Base-by-base conservation (phyloP, 139 green algal genomes). In the Haematococcus lacustris region DNA sequence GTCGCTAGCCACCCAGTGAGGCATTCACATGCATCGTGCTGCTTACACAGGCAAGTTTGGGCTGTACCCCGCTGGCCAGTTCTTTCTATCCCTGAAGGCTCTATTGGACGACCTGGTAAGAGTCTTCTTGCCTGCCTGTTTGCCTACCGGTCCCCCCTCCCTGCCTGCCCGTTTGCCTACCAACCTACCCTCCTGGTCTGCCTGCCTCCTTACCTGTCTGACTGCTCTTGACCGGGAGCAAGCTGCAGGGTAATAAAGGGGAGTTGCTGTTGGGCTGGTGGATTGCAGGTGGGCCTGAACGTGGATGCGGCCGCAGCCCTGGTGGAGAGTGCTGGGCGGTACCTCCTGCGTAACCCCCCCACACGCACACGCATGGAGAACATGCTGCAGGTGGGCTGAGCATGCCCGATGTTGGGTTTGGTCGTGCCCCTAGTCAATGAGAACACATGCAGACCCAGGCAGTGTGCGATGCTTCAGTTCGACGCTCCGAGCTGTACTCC, bases 41-140 rank as follows among this genome's bases (percentile, higher is more conserved):
- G 53, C 53, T 30, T 41, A 25, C 61, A 41, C 61, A 68, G 32
- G 71, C 51, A 76, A 76, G 41, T 71, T 70, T 59, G 40, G 66
- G 47, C 61, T 80, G 66, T 71, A 69, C 39, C 70, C 79, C 23
- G 40, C 74, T 30, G 81, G 85, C 37, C n/a, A 68, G 39, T 79
- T 88, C 70, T 89, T 91, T 53, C 73, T 73, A 26, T 67, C 78
- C 33, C 79, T 93, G 13, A 93, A 90, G 47, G 63, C 73, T 50
- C 76, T 91, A 65, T 80, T 97, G 68, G 93, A 98, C 67, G 91
- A 98, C 75, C 98, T 98, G 62, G 47, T 57, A 21, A 28, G 47
- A 28, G 47, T 57, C 13, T 57, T 13, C 47, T 57, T 57, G 47
- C 47, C 47, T 57, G 47, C 47, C 47, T 21, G 21, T n/a, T n/a